Conservation (phyloP, 1,139 yeast genomes). For the Suhomyces bribrorum region DNA sequence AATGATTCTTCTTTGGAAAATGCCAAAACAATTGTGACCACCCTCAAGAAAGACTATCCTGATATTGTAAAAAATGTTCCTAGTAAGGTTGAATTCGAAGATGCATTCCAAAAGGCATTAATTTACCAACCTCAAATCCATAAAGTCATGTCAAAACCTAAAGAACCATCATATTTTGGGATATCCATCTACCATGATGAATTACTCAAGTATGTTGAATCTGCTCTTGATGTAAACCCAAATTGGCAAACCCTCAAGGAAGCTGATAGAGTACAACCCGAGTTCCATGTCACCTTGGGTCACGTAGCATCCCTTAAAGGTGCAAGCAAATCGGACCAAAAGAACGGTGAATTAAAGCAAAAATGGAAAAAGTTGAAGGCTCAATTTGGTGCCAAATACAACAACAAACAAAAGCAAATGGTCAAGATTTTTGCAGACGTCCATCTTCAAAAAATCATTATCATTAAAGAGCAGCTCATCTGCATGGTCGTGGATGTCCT, state of each 20-base stretch:
- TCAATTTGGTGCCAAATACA: constrained; percentile 13
- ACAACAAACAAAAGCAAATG: constrained; percentile 10
- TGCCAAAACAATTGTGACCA: constrained; percentile 44
- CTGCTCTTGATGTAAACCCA: constrained; percentile 15
- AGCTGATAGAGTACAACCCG: constrained; percentile 47
- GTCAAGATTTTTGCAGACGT: constrained; percentile 38
- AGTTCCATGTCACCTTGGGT: constrained; percentile 77
- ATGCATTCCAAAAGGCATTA: constrained; percentile 52
- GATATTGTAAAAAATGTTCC: constrained; percentile 47
- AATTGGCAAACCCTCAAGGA: constrained; percentile 34
- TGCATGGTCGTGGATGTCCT: constrained; percentile 55
- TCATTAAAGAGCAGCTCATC: constrained; percentile 51
- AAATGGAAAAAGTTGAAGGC: constrained; percentile 27
- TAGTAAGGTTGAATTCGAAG: constrained; percentile 33
- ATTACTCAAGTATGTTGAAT: constrained; percentile 11
- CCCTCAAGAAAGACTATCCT: constrained; percentile 46
- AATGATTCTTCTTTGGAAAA: constrained; percentile 55
- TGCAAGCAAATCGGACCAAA: neutral
- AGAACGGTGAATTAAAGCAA: constrained; percentile 20
- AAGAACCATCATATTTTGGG: constrained; percentile 30
- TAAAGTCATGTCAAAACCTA: constrained; percentile 32
- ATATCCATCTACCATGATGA: constrained; percentile 20
- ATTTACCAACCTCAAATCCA: constrained; percentile 51
- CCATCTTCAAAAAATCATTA: constrained; percentile 44
- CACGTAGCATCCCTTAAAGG: constrained; percentile 46